phyloP scores from a whole-genome alignment of 2,329 filamentous ascomycete genomes.

The Colletotrichum ledebouriae region DNA sequence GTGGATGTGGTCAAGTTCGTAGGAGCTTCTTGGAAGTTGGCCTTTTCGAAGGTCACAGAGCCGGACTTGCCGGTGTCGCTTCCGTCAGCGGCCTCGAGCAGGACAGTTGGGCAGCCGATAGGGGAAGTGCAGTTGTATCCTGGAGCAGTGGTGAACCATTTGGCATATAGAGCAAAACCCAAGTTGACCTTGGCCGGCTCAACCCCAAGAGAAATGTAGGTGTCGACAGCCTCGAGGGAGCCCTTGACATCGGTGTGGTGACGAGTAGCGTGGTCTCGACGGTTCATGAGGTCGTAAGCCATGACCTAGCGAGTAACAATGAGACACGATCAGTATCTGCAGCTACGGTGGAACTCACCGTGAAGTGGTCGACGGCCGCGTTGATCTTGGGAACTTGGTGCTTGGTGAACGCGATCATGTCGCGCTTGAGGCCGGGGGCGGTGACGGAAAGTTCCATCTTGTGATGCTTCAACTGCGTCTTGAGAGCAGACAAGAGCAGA shows the following conservation, averaged over 20 bases:
- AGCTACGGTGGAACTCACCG: slow-evolving; percentile 51
- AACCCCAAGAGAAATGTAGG: slow-evolving; percentile 71
- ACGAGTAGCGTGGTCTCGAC: slow-evolving; percentile 73
- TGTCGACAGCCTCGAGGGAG: slow-evolving; percentile 67
- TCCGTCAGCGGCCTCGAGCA: slow-evolving; percentile 72
- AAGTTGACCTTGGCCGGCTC: slow-evolving; percentile 70
- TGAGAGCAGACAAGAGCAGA: slow-evolving; percentile 70
- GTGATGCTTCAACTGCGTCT: slow-evolving; percentile 69
- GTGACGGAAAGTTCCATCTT: slow-evolving; percentile 71
- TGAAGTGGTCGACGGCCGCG: slow-evolving; percentile 73
- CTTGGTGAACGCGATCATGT: slow-evolving; percentile 77
- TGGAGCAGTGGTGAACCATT: slow-evolving; percentile 72
- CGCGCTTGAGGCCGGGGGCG: slow-evolving; percentile 71
- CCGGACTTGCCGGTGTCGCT: slow-evolving; percentile 67
- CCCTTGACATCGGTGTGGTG: slow-evolving; percentile 73
- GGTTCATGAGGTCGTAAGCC: slow-evolving; percentile 81
- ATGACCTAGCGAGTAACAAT: slow-evolving; percentile 61
- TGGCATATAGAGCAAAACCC: slow-evolving; percentile 78
- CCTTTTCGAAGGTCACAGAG: slow-evolving; percentile 55
- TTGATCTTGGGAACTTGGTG: slow-evolving; percentile 70
- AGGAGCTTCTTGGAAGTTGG: slow-evolving; percentile 46
- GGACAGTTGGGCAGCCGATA: slow-evolving; percentile 70
- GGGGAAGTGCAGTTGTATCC: slow-evolving; percentile 60
- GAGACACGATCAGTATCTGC: fast-evolving
- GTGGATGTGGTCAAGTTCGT: slow-evolving; percentile 34